Conservation (phyloP, 2,329 filamentous ascomycete species). For the Alternaria sp. region DNA sequence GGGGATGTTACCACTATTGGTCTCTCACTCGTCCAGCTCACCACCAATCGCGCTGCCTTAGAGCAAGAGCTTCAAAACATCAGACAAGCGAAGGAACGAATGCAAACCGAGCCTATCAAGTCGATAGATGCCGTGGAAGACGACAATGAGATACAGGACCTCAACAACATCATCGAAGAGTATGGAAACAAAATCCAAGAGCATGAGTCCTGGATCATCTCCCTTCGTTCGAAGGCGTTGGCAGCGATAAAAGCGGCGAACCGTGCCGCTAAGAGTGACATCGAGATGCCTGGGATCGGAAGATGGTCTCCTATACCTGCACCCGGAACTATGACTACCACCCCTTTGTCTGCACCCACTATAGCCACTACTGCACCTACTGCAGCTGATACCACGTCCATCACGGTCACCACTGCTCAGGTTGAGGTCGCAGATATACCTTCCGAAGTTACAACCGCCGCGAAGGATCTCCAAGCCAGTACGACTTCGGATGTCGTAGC, state of each 20-base stretch:
- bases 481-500: neutral
- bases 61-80: neutral
- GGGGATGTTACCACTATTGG: accelerated
- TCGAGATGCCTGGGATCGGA: neutral
- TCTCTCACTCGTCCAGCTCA: neutral
- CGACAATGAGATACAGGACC: neutral
- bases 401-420: neutral
- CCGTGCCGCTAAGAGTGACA: neutral
- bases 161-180: neutral
- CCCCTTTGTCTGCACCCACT: too few species aligned
- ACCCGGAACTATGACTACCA: too few species aligned
- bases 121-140: neutral
- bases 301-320: neutral
- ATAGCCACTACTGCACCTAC: neutral
- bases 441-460: neutral
- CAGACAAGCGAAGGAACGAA: neutral
- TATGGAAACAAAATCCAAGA: neutral
- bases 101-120: neutral
- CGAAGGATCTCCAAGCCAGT: neutral
- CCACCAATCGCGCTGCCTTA: neutral
- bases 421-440: neutral
- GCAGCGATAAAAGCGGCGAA: neutral
- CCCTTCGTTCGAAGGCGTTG: accelerated
- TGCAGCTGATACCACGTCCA: too few species aligned
- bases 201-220: neutral